Conservation (phyloP, 345 rosid species). For the Eutrema japonicum region DNA sequence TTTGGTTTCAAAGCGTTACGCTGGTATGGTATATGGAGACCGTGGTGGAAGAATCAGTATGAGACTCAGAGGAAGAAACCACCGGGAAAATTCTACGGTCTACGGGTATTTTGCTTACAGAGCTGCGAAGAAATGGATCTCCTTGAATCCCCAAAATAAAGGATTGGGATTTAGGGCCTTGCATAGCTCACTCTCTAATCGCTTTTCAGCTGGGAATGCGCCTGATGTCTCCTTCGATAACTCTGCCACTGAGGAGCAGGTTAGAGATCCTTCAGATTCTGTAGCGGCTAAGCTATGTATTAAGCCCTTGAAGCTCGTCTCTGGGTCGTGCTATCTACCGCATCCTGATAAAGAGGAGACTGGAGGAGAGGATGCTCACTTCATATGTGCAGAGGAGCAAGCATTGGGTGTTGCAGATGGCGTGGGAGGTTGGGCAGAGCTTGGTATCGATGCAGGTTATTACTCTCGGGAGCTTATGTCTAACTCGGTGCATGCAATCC, state of each 20-base stretch:
- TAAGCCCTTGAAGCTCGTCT: conserved; percentile 69
- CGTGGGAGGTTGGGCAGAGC: conserved; percentile 99
- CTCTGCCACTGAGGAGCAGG: conserved; percentile 60
- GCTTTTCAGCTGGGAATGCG: conserved; percentile 65
- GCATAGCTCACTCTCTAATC: conserved; percentile 53
- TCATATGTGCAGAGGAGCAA: conserved; percentile 78
- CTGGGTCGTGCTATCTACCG: conserved; percentile 90
- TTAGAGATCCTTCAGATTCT: conserved; percentile 49
- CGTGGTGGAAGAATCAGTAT: conserved; percentile 62
- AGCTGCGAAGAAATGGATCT: conserved; percentile 59
- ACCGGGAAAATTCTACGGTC: conserved; percentile 46
- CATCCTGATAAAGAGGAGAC: conserved; percentile 99
- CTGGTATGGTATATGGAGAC: conserved; percentile 43
- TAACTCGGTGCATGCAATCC: conserved; percentile 76
- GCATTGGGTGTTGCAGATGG: conserved; percentile 98
- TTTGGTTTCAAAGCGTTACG: conserved; percentile 46
- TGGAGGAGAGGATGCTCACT: conserved; percentile 99
- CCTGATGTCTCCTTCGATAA: conserved; percentile 70
- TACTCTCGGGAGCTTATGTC: conserved; percentile 97
- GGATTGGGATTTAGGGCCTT: conserved; percentile 60
- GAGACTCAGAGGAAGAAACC: conserved; percentile 60
- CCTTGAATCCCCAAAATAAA: conserved; percentile 31
- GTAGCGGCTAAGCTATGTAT: conserved; percentile 48
- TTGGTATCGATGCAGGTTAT: conserved; percentile 80
- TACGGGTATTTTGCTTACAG: conserved; percentile 58